phyloP scores from a whole-genome alignment of 2,329 filamentous ascomycete genomes.

The Fusarium sterilihyphosum region DNA sequence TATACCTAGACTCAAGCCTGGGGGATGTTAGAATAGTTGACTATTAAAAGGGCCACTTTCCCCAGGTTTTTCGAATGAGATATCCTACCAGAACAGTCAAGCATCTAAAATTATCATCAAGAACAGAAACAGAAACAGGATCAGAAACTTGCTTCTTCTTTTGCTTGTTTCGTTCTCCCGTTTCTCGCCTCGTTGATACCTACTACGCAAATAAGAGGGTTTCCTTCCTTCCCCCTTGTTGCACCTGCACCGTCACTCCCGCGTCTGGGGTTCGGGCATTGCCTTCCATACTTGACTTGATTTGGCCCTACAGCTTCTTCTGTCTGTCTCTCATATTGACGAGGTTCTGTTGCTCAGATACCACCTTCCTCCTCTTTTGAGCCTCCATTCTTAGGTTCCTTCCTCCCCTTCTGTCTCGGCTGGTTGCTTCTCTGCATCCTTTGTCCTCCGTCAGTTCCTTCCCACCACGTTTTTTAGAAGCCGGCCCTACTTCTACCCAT shows the following conservation, averaged over 20 bases:
- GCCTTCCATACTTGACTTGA: neutral
- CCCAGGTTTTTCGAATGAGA: neutral
- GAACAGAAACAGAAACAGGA: neutral
- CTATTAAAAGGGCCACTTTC: constrained; percentile 35
- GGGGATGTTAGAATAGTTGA: neutral
- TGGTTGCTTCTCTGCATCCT: constrained; percentile 31
- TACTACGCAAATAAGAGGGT: constrained; percentile 26
- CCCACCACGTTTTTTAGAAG: constrained; percentile 33
- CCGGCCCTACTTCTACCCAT: constrained; percentile 14
- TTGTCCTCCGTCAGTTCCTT: constrained; percentile 30
- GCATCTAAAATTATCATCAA: neutral
- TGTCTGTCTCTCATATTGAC: constrained; percentile 37
- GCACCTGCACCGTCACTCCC: constrained; percentile 40
- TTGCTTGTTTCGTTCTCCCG: constrained; percentile 7
- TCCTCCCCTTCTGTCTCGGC: constrained; percentile 26
- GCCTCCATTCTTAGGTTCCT: constrained; percentile 10
- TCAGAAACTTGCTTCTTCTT: neutral
- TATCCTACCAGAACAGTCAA: neutral
- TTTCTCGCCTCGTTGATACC: constrained; percentile 24
- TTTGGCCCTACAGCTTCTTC: neutral
- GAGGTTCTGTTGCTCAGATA: constrained; percentile 8
- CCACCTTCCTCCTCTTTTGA: constrained; percentile 2
- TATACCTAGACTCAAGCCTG: neutral
- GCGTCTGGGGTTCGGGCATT: constrained; percentile 24
- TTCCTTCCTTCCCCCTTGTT: constrained; percentile 1